Conservation (phyloP, 768 basidiomycete species). For the Leccinum disarticulatum region DNA sequence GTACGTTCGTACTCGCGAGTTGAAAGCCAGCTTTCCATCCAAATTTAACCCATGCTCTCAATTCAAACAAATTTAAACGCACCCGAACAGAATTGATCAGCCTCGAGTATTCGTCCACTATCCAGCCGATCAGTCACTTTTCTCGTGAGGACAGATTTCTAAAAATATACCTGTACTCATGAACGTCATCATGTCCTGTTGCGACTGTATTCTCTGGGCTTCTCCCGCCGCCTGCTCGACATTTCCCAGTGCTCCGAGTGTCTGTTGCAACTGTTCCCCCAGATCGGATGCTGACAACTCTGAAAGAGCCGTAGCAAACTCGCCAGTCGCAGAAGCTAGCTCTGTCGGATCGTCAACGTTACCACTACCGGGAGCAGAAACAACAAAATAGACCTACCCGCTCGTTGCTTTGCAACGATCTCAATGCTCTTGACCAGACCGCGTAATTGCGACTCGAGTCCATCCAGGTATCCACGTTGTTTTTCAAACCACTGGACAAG, state of each 20-base stretch:
- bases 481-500: conserved; percentile 85
- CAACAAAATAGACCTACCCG: conserved; percentile 45
- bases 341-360: conserved; percentile 42
- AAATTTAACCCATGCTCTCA: background rate
- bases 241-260: conserved; percentile 68
- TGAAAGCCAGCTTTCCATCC: conserved; percentile 71
- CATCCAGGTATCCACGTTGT: conserved; percentile 82
- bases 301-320: conserved; percentile 71
- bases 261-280: conserved; percentile 67
- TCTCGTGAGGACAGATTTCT: background rate
- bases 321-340: conserved; percentile 64
- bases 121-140: conserved; percentile 9
- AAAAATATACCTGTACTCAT: conserved; percentile 62
- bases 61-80: conserved; percentile 29
- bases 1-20: conserved; percentile 81
- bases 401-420: conserved; percentile 75
- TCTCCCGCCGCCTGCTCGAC: conserved; percentile 76
- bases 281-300: conserved; percentile 78
- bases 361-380: background rate
- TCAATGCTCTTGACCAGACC: conserved; percentile 87
- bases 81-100: conserved; percentile 86
- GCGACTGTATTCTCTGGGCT: conserved; percentile 68
- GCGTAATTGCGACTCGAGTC: conserved; percentile 85
- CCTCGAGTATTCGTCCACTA: conserved; percentile 90
- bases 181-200: conserved; percentile 79